Evolutionary conservation across 2,329 filamentous ascomycete species (phyloP).

Genomic region (Onygenales sp.): DNA sequence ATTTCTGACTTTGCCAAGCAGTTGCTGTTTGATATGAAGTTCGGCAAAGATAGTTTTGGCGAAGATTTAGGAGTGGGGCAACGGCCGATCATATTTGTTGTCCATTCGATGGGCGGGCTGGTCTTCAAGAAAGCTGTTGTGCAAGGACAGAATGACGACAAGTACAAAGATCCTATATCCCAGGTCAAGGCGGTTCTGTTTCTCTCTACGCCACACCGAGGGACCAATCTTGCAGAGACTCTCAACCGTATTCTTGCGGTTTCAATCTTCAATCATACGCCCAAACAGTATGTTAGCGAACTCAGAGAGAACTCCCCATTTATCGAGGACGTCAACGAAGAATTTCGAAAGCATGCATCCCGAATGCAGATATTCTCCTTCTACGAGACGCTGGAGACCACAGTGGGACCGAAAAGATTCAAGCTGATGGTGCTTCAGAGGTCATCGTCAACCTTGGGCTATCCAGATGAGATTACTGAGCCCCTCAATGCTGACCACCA

Average conservation of each 20-base stretch:
- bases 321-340: constrained; percentile 11
- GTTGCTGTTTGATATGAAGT: constrained; percentile 18
- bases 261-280: constrained; percentile 11
- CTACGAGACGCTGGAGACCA: constrained; percentile 11
- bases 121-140: constrained; percentile 23
- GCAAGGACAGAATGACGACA: constrained; percentile 12
- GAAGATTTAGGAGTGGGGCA: constrained; percentile 12
- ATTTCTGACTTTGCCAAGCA: constrained; percentile 22
- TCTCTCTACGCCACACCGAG: constrained; percentile 22
- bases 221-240: constrained; percentile 15
- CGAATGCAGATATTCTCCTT: constrained; percentile 12
- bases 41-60: constrained; percentile 9
- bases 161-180: constrained; percentile 8
- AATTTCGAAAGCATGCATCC: constrained; percentile 12
- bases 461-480: constrained; percentile 14
- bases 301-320: constrained; percentile 9
- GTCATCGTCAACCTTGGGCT: constrained; percentile 18
- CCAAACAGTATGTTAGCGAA: constrained; percentile 8
- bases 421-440: constrained; percentile 16
- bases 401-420: constrained; percentile 4
- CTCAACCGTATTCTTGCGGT: constrained; percentile 22
- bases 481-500: constrained; percentile 23
- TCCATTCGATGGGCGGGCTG: constrained; percentile 40
- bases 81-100: constrained; percentile 34
- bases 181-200: constrained; percentile 16